These are phyloP conservation scores for Clavulina sp. DNA, from an alignment of 768 basidiomycete genomes.

Conservation along the genomic window DNA sequence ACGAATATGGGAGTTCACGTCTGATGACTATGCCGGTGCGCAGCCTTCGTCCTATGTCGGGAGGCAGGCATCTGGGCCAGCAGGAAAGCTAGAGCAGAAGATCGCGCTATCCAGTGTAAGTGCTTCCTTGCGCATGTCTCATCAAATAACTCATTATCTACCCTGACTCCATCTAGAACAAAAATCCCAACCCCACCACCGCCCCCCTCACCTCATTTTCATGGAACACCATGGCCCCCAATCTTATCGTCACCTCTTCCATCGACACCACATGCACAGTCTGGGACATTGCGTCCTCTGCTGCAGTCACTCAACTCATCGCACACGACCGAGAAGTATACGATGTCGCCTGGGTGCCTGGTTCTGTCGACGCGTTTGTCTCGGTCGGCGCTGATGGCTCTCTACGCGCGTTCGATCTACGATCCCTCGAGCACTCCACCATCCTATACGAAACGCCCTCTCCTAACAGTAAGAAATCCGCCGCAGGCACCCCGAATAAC, in stretches of 20 bases:
- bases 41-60: slow-evolving; percentile 52
- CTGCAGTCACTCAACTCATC: slow-evolving; percentile 91
- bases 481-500: slow-evolving; percentile 12
- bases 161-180: slow-evolving; percentile 32
- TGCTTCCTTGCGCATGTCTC: slow-evolving; percentile 11
- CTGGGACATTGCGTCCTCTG: slow-evolving; percentile 91
- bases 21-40: slow-evolving; percentile 37
- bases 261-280: slow-evolving; percentile 98
- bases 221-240: slow-evolving; percentile 88
- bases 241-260: slow-evolving; percentile 87
- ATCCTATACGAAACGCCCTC: slow-evolving; percentile 70
- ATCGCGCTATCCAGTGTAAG: slow-evolving; percentile 57
- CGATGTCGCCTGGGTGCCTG: slow-evolving; percentile 96
- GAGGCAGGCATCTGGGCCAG: slow-evolving; percentile 34
- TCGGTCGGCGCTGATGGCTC: slow-evolving; percentile 97
- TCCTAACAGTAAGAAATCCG: slow-evolving; percentile 14
- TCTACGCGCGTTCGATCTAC: slow-evolving; percentile 87
- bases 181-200: slow-evolving; percentile 66
- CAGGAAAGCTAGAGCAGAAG: slow-evolving; percentile 53
- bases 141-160: neutral
- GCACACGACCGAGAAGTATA: slow-evolving; percentile 94
- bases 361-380: slow-evolving; percentile 91
- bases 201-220: slow-evolving; percentile 94
- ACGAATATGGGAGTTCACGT: slow-evolving; percentile 76
- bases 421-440: slow-evolving; percentile 92